phyloP scores from a whole-genome alignment of 495 filamentous ascomycete genomes.

The Neurospora sp. region DNA sequence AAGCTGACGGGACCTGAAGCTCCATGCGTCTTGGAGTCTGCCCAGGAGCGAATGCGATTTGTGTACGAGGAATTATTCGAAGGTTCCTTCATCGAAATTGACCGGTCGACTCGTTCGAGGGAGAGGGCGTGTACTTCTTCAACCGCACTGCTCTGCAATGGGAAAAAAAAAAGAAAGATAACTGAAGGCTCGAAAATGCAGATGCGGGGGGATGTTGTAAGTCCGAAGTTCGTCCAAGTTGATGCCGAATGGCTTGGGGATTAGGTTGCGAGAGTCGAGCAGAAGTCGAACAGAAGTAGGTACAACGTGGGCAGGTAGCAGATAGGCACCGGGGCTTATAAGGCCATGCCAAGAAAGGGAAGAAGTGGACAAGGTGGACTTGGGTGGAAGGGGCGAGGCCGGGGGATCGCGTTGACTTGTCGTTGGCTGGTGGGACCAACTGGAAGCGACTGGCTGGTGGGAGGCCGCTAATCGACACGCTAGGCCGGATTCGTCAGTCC shows the following conservation, averaged over 20 bases:
- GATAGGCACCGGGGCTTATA: background rate
- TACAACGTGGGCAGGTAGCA: background rate
- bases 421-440: background rate
- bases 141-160: background rate
- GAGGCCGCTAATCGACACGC: background rate
- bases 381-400: background rate
- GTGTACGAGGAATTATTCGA: slow-evolving; percentile 41
- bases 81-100: slow-evolving; percentile 55
- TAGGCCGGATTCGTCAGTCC: background rate
- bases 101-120: background rate
- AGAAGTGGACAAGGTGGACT: background rate
- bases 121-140: background rate
- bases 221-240: background rate
- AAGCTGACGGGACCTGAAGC: slow-evolving; percentile 29
- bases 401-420: background rate
- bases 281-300: background rate
- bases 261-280: background rate
- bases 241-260: background rate
- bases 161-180: background rate
- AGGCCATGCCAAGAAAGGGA: background rate
- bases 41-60: slow-evolving; percentile 52
- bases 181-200: background rate
- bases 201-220: background rate
- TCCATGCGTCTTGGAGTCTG: slow-evolving; percentile 46
- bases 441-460: background rate